Evolutionary conservation across 176 grass and related monocot species (phyloP), one percentile per base, ranked within the genome.

Genomic region (Lolium multiflorum): DNA sequence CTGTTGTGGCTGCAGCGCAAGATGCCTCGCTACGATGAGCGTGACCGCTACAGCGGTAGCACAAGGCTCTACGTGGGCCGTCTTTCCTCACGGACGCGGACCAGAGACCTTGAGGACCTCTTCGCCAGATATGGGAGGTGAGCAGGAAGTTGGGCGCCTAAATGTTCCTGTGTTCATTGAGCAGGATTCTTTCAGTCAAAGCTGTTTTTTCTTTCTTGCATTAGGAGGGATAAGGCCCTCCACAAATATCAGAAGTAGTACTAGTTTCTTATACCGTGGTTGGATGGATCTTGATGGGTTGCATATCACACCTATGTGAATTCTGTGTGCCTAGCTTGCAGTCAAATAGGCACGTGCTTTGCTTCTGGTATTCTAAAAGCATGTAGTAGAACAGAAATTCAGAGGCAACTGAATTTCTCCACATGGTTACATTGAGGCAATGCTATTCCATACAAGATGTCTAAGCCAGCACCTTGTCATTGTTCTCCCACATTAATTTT

Each of bases 101-200:
- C 94, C 17, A 64, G 89, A 14, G 97, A 98, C 71, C 84, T 98
- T 39, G 97, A 98, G 91, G 90, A 96, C 31, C 80, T 96, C 70
- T 98, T 98, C 18, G 65, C 82, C 72, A 84, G 93, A 94, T 98
- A 98, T 84, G 97, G 97, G 89, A 98, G 97, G 97, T 98, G 48
- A 91, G 82, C 63, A 66, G 63, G 26, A 66, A 66, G 12, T 66
- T 66, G 26, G 61, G 6, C 26, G 26, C 28, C 0, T 66, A 37
- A 7, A 66, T 66, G 6, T 37, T 66, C 2, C 5, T 31, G 10
- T 28, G 1, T 64, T 28, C 5, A 10, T 65, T 3, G 0, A 66
- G 65, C 54, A 38, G 16, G 73, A 3, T 47, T 78, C 31, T 35
- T 82, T 10, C 10, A 71, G 44, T 55, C 9, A 41, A 41, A 20